phyloP scores from a whole-genome alignment of 306 rosid genomes.

The Citrullus colocynthis region DNA sequence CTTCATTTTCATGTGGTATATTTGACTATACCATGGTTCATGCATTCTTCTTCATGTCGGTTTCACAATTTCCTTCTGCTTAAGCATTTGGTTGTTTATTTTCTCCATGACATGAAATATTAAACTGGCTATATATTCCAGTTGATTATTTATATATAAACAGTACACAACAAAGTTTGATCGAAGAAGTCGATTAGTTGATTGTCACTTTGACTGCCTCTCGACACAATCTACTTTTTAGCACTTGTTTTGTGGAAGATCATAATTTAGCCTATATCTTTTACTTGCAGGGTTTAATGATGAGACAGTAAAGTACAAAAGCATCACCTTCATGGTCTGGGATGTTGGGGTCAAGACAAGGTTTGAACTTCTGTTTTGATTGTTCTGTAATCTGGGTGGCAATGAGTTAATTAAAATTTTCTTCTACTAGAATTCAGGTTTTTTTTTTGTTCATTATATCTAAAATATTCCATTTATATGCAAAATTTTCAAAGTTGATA shows the following conservation, averaged over 20 bases:
- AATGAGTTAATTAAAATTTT: not conserved
- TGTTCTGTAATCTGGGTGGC: not conserved
- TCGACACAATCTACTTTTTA: not conserved
- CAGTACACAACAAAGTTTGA: not conserved
- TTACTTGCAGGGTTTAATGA: conserved; percentile 70
- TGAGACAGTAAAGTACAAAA: conserved; percentile 97
- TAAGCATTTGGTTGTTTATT: not conserved
- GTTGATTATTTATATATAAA: not conserved
- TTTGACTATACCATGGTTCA: not conserved
- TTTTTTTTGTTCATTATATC: not conserved
- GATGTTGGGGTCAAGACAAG: conserved; percentile 97
- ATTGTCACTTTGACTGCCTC: not conserved
- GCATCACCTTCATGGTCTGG: conserved; percentile 98
- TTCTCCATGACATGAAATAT: not conserved
- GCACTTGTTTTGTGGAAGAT: not conserved
- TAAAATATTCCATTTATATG: too few relatives aligned
- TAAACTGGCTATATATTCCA: not conserved
- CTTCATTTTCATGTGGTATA: not conserved
- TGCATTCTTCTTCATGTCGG: too few relatives aligned
- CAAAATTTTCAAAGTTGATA: conserved; percentile 32
- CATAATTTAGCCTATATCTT: not conserved
- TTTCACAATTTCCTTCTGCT: not conserved
- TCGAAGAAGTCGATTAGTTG: not conserved
- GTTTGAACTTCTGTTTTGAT: conserved; percentile 25
- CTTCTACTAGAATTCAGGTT: not conserved